phyloP scores from a whole-genome alignment of 2,329 filamentous ascomycete species.

The Aspergillus floridensis region DNA sequence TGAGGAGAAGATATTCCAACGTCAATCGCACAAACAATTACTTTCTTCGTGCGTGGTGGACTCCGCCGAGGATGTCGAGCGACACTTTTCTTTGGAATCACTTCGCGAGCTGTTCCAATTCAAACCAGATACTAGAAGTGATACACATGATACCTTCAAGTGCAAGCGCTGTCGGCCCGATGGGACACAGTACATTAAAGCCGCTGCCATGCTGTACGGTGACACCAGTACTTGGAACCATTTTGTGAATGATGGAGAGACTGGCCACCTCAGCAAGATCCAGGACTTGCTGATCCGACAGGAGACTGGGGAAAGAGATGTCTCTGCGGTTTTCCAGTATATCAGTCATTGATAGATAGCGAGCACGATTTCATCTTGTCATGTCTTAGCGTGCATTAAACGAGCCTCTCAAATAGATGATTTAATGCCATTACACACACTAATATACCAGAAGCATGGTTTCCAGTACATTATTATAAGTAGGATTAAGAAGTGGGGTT shows the following conservation, averaged over 20 bases:
- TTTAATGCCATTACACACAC: background rate
- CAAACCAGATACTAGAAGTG: slow-evolving; percentile 75
- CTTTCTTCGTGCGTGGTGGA: slow-evolving; percentile 95
- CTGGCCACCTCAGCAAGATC: slow-evolving; percentile 70
- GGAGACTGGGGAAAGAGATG: slow-evolving; percentile 72
- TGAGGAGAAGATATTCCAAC: slow-evolving; percentile 98
- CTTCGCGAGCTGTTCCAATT: slow-evolving; percentile 94
- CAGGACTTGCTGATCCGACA: slow-evolving; percentile 89
- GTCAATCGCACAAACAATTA: slow-evolving; percentile 96
- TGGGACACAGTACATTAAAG: slow-evolving; percentile 83
- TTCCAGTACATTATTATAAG: too few species aligned
- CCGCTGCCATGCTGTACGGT: slow-evolving; percentile 91
- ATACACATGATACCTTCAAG: slow-evolving; percentile 98
- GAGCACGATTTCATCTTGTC: background rate
- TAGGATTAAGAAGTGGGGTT: background rate
- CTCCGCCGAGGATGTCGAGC: slow-evolving; percentile 92
- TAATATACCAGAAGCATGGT: background rate
- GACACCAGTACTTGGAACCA: slow-evolving; percentile 99
- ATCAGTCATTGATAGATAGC: slow-evolving; percentile 70
- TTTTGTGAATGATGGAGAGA: slow-evolving; percentile 73
- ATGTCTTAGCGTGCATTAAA: background rate
- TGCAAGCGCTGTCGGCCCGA: slow-evolving; percentile 91
- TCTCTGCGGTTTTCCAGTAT: slow-evolving; percentile 97
- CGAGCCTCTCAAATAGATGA: background rate
- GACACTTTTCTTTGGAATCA: slow-evolving; percentile 90